Percentiles rank a stretch among this genome's conserved stretches.
Conservation (phyloP, 305 asterid genomes). For the Caryopteris hybrid region DNA sequence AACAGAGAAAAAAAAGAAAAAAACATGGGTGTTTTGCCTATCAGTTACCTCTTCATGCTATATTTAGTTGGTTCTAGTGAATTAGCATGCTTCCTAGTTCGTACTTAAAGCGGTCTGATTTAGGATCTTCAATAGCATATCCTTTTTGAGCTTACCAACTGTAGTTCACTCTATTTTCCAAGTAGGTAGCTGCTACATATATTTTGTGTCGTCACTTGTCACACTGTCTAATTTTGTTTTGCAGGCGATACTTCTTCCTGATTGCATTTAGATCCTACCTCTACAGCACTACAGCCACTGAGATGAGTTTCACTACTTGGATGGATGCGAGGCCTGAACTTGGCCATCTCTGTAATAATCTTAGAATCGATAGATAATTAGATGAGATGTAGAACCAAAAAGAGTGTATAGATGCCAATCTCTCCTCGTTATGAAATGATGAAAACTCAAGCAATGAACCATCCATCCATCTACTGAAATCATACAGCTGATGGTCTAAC, state of each 20-base stretch:
- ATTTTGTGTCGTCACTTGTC: background rate
- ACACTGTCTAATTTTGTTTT: conserved; percentile 3
- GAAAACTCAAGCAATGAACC: conserved; percentile 1
- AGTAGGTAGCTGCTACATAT: background rate
- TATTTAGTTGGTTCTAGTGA: no score
- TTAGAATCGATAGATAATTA: conserved; percentile 62
- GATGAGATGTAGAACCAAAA: conserved; percentile 14
- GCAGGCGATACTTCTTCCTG: conserved; percentile 95
- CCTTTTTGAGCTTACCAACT: background rate
- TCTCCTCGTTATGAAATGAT: conserved; percentile 3
- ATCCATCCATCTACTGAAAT: conserved; percentile 8
- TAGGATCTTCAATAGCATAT: background rate
- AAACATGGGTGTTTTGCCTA: no score
- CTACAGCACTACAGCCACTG: conserved; percentile 56
- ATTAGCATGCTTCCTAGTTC: no score
- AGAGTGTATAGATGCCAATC: conserved; percentile 24
- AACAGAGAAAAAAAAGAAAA: no score
- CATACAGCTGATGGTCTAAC: background rate
- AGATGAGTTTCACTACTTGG: conserved; percentile 69
- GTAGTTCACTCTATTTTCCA: background rate
- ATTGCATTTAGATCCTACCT: conserved; percentile 92
- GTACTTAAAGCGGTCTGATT: background rate
- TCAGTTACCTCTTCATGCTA: no score
- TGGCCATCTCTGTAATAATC: conserved; percentile 87
- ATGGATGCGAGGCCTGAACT: conserved; percentile 99